Conservation (phyloP, 2,329 filamentous ascomycete species). For the Knufia petricola region DNA sequence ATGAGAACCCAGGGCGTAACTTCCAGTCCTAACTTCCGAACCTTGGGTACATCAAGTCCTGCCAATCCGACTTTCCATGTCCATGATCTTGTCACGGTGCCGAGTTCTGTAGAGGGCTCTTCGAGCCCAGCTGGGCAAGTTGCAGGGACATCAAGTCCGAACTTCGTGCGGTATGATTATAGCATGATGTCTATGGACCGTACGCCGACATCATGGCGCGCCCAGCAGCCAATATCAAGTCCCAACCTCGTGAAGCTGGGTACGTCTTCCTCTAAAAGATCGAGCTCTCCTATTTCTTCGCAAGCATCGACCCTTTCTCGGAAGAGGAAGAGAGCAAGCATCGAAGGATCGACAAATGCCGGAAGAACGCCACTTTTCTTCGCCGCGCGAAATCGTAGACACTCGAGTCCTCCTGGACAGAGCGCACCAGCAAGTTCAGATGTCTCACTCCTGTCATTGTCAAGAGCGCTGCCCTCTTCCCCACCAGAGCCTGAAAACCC, state of each 20-base stretch:
- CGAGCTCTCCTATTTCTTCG: constrained; percentile 30
- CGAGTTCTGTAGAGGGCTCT: constrained; percentile 28
- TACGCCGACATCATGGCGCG: not conserved
- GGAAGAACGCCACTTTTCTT: constrained; percentile 10
- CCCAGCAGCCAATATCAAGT: constrained; percentile 25
- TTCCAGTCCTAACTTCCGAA: constrained; percentile 19
- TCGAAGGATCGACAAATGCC: constrained; percentile 10
- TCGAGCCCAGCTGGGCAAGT: constrained; percentile 19
- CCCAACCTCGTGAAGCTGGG: constrained; percentile 33
- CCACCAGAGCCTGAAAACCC: constrained; percentile 9
- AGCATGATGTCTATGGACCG: constrained; percentile 15
- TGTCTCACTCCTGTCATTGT: constrained; percentile 12
- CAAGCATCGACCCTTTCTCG: constrained; percentile 30
- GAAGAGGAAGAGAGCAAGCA: constrained; percentile 20
- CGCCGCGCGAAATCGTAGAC: constrained; percentile 13
- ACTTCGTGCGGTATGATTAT: constrained; percentile 28
- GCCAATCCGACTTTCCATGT: constrained; percentile 10
- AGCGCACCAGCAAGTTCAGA: constrained; percentile 29
- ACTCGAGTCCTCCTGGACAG: constrained; percentile 32
- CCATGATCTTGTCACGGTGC: constrained; percentile 20
- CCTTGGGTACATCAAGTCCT: constrained; percentile 9
- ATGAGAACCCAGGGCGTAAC: constrained; percentile 10
- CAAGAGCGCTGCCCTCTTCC: constrained; percentile 13
- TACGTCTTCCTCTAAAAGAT: constrained; percentile 28
- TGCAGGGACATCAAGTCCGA: constrained; percentile 32